These are phyloP conservation scores for Aspergillus ostianus DNA, from an alignment of 495 filamentous ascomycete genomes.

Conservation along the genomic window DNA sequence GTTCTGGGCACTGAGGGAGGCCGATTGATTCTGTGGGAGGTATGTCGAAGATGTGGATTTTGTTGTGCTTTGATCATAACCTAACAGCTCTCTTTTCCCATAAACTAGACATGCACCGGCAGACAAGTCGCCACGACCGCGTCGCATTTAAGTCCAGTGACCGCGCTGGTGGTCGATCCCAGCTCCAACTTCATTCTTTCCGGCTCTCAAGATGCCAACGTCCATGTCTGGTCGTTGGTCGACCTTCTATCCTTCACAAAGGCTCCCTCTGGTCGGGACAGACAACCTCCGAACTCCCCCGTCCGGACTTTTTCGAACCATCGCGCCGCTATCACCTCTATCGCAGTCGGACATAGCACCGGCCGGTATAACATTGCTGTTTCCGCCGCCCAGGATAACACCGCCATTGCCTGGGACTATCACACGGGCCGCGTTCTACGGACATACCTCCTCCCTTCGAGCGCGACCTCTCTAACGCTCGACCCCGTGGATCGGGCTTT, in stretches of 20 bases:
- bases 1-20: conserved; percentile 85
- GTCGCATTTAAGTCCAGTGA: conserved; percentile 83
- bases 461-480: conserved; percentile 68
- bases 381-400: conserved; percentile 76
- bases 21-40: conserved; percentile 90
- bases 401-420: conserved; percentile 87
- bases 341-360: conserved; percentile 65
- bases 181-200: conserved; percentile 79
- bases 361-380: conserved; percentile 72
- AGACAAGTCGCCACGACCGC: conserved; percentile 83
- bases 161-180: conserved; percentile 67
- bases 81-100: neutral
- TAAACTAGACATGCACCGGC: conserved; percentile 71
- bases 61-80: neutral
- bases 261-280: conserved; percentile 32
- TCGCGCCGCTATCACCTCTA: conserved; percentile 70
- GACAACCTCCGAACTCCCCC: conserved; percentile 48
- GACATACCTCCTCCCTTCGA: conserved; percentile 73
- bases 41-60: conserved; percentile 34
- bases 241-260: conserved; percentile 66
- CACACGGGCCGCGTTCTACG: conserved; percentile 69
- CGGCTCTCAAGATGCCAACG: conserved; percentile 82
- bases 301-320: conserved; percentile 74
- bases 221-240: conserved; percentile 85
- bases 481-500: conserved; percentile 83